Conservation (phyloP, 2,329 filamentous ascomycete genomes). For the Monosporascus sp. region DNA sequence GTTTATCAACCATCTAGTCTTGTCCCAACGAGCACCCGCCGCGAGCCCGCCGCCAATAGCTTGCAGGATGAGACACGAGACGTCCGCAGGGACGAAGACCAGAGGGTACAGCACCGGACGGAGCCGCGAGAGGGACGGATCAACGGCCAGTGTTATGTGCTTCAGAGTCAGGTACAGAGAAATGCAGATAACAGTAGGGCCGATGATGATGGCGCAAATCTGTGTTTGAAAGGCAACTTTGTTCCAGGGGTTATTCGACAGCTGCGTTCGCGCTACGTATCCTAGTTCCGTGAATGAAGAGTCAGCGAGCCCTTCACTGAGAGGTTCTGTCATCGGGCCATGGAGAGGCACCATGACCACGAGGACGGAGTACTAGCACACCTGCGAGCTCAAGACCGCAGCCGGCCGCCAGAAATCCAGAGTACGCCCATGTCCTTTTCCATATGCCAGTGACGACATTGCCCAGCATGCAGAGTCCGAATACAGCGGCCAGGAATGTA, state of each 20-base stretch:
- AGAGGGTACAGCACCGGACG: constrained; percentile 47
- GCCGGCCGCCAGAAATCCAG: constrained; percentile 41
- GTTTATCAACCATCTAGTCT: constrained; percentile 33
- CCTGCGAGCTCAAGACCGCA: constrained; percentile 46
- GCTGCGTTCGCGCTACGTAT: constrained; percentile 46
- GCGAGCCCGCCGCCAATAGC: constrained; percentile 53
- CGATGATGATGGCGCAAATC: constrained; percentile 54
- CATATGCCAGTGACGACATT: constrained; percentile 39
- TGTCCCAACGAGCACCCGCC: constrained; percentile 37
- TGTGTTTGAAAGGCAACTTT: constrained; percentile 50
- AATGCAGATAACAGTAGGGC: constrained; percentile 56
- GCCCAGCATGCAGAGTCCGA: constrained; percentile 37
- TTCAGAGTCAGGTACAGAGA: constrained; percentile 60
- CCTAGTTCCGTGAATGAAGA: constrained; percentile 27
- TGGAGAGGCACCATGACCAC: not conserved
- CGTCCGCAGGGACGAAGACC: constrained; percentile 54
- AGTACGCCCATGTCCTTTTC: constrained; percentile 52
- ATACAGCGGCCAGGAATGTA: constrained; percentile 46
- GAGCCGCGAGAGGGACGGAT: constrained; percentile 45
- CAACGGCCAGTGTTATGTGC: constrained; percentile 47
- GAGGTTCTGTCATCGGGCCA: not conserved
- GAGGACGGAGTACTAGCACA: constrained; percentile 19
- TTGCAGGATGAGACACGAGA: constrained; percentile 54
- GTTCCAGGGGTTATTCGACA: constrained; percentile 51
- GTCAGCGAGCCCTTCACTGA: not conserved